A percentile compares a stretch with the other conserved stretches of the same genome.
Conservation (phyloP, 1,284 basidiomycete genomes). For the Boletus holoroseus region DNA sequence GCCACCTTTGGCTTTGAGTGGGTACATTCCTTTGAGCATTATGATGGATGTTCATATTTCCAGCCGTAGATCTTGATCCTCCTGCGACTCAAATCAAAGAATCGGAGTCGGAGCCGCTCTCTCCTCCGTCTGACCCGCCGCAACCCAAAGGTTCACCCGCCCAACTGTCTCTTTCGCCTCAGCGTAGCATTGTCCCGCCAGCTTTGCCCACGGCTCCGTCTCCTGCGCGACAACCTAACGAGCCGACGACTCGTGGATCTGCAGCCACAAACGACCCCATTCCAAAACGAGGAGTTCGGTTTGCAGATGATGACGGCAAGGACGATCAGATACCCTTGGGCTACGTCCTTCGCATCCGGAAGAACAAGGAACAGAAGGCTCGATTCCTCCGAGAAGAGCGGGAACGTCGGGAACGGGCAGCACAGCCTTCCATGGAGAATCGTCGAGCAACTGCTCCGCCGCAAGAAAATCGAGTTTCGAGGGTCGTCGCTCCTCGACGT, state of each 20-base stretch:
- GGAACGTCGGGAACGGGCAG: constrained; percentile 42
- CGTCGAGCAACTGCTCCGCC: constrained; percentile 28
- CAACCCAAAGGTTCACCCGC: constrained; percentile 6
- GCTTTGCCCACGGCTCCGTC: not conserved
- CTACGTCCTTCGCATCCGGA: constrained; percentile 61
- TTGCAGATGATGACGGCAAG: constrained; percentile 56
- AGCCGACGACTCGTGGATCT: constrained; percentile 15
- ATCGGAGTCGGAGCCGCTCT: constrained; percentile 1
- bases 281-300: constrained; percentile 60
- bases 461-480: constrained; percentile 17
- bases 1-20: constrained; percentile 18
- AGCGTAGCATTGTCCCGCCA: not conserved
- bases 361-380: constrained; percentile 66
- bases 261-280: constrained; percentile 16
- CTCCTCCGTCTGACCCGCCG: not conserved
- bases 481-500: constrained; percentile 16
- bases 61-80: constrained; percentile 23
- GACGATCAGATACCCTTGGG: constrained; percentile 64
- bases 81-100: constrained; percentile 11
- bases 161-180: constrained; percentile 1
- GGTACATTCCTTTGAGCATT: constrained; percentile 5
- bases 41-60: constrained; percentile 13
- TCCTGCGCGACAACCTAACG: constrained; percentile 2
- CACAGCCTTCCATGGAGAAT: constrained; percentile 32
- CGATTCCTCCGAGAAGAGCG: constrained; percentile 59